Conservation (phyloP, 331 rosid genomes). For the Prunus yedoensis region DNA sequence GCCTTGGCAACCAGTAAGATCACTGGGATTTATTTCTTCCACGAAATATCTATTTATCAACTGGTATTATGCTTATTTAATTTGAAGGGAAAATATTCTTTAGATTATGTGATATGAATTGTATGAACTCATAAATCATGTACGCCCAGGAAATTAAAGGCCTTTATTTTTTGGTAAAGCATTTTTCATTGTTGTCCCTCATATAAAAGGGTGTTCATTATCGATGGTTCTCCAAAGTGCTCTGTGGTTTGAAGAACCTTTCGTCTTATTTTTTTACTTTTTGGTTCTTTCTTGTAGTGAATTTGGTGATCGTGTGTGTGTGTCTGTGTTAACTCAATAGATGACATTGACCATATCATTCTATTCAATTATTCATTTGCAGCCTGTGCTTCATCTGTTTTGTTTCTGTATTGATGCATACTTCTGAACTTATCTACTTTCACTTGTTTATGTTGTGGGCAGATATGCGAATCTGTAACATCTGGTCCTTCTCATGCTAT, state of each 20-base stretch:
- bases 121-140: neutral
- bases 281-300: neutral
- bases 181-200: no score
- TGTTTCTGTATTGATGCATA: neutral
- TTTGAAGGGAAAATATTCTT: neutral
- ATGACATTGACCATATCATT: neutral
- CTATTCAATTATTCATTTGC: neutral
- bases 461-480: conserved; percentile 87
- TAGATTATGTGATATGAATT: neutral
- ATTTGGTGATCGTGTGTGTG: neutral
- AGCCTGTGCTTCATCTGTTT: neutral
- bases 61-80: no score
- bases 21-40: neutral
- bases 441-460: conserved; percentile 31
- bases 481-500: conserved; percentile 94
- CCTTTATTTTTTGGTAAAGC: neutral
- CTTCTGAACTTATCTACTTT: neutral
- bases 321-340: neutral
- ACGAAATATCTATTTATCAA: no score
- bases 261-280: neutral
- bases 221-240: neutral
- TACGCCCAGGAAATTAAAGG: neutral
- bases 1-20: neutral
- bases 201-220: neutral
- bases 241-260: conserved; percentile 3